A percentile compares a stretch with the other conserved stretches of the same genome.
These are phyloP conservation scores for Calocybe gangraenosa DNA, from an alignment of 768 basidiomycete species.

Conservation along the genomic window DNA sequence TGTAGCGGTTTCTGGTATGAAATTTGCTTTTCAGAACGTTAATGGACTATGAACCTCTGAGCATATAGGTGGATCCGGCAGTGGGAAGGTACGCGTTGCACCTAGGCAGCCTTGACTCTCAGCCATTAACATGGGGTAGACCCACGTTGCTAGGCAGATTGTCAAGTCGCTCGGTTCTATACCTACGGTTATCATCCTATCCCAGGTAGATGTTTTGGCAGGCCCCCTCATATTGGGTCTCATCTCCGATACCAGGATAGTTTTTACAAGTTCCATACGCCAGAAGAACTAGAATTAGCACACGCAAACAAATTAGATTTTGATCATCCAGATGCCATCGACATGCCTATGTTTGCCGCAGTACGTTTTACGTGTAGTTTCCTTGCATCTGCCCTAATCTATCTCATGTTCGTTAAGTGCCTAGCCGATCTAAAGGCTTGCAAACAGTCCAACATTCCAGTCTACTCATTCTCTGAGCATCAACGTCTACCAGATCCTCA, in stretches of 20 bases:
- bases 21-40: neutral
- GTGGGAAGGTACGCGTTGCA: constrained; percentile 65
- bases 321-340: constrained; percentile 91
- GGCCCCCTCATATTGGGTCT: neutral
- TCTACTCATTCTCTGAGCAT: constrained; percentile 92
- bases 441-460: constrained; percentile 82
- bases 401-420: constrained; percentile 46
- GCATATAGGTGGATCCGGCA: constrained; percentile 70
- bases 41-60: neutral
- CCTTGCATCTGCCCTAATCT: neutral
- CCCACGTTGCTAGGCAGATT: constrained; percentile 81
- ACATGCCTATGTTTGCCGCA: constrained; percentile 80
- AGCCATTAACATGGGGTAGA: constrained; percentile 37
- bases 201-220: constrained; percentile 52
- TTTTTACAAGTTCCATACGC: constrained; percentile 82
- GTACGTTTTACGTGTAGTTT: constrained; percentile 36
- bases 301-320: constrained; percentile 79
- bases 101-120: neutral
- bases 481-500: constrained; percentile 76
- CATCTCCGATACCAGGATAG: constrained; percentile 60
- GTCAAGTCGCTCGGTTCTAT: constrained; percentile 78
- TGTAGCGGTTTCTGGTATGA: constrained; percentile 76
- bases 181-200: constrained; percentile 86
- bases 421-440: constrained; percentile 81
- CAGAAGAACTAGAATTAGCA: constrained; percentile 80